A percentile compares a stretch with the other conserved stretches of the same genome.
Conservation (phyloP, 148 eudicot species). For the Cornus suecica region DNA sequence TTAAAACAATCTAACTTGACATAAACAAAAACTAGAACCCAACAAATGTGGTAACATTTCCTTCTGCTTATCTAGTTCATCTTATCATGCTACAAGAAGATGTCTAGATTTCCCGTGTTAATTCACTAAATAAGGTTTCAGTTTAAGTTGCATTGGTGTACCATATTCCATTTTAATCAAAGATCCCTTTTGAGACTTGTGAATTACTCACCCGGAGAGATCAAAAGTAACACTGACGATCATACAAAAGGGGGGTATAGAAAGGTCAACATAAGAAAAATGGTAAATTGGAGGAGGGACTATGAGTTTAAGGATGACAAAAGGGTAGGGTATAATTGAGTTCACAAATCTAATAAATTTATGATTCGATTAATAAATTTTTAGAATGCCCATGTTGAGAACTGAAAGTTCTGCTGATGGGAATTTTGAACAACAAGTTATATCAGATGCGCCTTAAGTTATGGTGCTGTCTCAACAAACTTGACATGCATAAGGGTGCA, state of each 20-base stretch:
- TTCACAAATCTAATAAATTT: background rate
- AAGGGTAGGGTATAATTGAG: background rate
- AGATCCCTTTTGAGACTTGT: background rate
- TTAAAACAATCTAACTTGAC: background rate
- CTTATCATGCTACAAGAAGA: background rate
- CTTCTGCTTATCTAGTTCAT: background rate
- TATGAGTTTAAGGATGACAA: background rate
- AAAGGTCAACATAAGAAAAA: background rate
- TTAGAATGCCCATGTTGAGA: background rate
- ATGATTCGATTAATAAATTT: background rate
- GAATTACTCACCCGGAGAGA: background rate
- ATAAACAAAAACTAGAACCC: background rate
- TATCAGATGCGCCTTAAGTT: background rate
- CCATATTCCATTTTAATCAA: background rate
- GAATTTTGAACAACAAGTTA: conserved; percentile 1
- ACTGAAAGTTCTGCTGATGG: background rate
- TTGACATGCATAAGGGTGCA: background rate
- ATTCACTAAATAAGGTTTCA: background rate
- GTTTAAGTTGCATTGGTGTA: background rate
- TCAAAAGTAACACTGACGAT: background rate
- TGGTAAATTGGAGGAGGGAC: background rate
- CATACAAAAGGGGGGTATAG: background rate
- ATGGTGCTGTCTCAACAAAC: background rate
- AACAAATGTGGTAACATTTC: background rate
- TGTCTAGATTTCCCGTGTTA: background rate